phyloP scores from a whole-genome alignment of 306 rosid species.

The Medicago ruthenica region DNA sequence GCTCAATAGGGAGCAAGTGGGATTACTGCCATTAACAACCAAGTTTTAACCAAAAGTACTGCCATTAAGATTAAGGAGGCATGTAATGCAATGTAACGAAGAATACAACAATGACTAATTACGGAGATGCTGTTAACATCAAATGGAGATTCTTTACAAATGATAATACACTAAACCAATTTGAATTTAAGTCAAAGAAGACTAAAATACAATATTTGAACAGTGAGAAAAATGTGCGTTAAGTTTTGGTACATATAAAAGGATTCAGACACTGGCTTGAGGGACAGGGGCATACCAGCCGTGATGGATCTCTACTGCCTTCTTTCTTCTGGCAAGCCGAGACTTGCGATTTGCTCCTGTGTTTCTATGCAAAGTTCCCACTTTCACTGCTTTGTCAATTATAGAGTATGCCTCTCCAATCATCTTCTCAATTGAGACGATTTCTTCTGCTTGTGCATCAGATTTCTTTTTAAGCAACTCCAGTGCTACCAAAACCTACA shows the following conservation, averaged over 20 bases:
- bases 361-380: conserved; percentile 87
- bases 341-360: conserved; percentile 91
- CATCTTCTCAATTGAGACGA: conserved; percentile 76
- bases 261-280: conserved; percentile 54
- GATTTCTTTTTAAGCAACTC: conserved; percentile 82
- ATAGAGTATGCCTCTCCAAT: conserved; percentile 91
- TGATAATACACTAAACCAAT: conserved; percentile 37
- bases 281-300: conserved; percentile 89
- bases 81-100: conserved; percentile 13
- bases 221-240: conserved; percentile 26
- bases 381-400: conserved; percentile 95
- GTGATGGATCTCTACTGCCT: conserved; percentile 85
- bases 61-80: conserved; percentile 2
- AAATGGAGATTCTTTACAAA: conserved; percentile 35
- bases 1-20: background rate
- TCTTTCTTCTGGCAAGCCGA: conserved; percentile 92
- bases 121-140: conserved; percentile 28
- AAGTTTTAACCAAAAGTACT: background rate
- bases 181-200: conserved; percentile 35
- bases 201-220: conserved; percentile 44
- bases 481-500: conserved; percentile 88
- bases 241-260: conserved; percentile 33
- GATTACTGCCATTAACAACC: too few relatives aligned
- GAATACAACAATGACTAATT: conserved; percentile 24
- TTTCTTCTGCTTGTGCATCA: conserved; percentile 76